Conservation (phyloP, 139 green algal genomes). For the Picochlorum sp. region DNA sequence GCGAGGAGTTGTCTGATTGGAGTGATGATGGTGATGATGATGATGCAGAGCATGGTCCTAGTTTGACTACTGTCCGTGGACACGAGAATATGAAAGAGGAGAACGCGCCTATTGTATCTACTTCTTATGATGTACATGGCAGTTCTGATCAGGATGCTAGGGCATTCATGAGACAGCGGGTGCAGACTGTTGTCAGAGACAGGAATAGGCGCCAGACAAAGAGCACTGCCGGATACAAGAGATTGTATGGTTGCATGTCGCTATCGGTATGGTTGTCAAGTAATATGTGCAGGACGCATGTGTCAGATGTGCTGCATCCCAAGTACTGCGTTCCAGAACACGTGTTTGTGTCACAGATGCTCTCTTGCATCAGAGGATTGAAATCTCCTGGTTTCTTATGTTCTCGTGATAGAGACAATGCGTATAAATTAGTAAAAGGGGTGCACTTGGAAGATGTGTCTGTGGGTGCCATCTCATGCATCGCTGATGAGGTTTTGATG, state of each 20-base stretch:
- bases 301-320: constrained; percentile 2
- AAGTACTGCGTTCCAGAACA: not conserved
- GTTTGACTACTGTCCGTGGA: not conserved
- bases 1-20: not conserved
- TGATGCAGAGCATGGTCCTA: not conserved
- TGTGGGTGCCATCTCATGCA: too few species aligned
- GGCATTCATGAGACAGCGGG: not conserved
- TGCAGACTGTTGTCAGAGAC: not conserved
- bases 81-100: not conserved
- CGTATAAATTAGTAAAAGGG: too few species aligned
- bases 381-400: not conserved
- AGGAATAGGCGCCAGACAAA: not conserved
- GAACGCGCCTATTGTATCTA: not conserved
- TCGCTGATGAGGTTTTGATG: too few species aligned
- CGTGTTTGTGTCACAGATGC: not conserved
- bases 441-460: too few species aligned
- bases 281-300: not conserved
- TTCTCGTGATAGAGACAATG: not conserved
- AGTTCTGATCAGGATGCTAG: too few species aligned
- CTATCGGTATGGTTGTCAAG: not conserved
- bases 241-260: not conserved
- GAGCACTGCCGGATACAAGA: not conserved
- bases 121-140: too few species aligned
- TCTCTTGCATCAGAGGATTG: not conserved
- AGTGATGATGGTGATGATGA: not conserved